These are phyloP conservation scores for Cercospora sp. DNA, from an alignment of 2,329 filamentous ascomycete genomes.

Conservation along the genomic window DNA sequence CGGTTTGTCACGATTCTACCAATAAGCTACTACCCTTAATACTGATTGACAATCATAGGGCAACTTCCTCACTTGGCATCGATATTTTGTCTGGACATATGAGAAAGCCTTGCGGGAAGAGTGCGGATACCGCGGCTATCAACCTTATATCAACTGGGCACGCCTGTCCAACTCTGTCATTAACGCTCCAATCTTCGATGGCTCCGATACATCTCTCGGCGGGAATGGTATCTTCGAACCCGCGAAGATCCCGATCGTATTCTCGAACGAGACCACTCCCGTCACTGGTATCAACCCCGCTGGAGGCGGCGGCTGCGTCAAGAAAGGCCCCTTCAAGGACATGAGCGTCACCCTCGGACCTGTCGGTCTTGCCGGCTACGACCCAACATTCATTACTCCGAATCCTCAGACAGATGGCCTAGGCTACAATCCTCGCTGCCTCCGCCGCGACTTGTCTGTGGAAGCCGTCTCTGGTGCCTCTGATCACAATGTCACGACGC, in stretches of 20 bases:
- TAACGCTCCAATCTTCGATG: conserved; percentile 58
- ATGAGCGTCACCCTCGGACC: conserved; percentile 28
- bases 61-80: conserved; percentile 45
- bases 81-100: conserved; percentile 47
- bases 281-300: conserved; percentile 47
- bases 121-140: conserved; percentile 46
- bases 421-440: conserved; percentile 27
- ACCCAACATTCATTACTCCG: conserved; percentile 14
- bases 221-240: conserved; percentile 30
- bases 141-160: conserved; percentile 38
- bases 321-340: conserved; percentile 51
- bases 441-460: conserved; percentile 20
- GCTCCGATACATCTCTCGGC: conserved; percentile 50
- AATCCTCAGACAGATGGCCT: conserved; percentile 31
- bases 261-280: conserved; percentile 9
- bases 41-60: neutral
- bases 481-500: conserved; percentile 15
- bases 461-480: conserved; percentile 5
- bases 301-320: conserved; percentile 59
- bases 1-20: neutral
- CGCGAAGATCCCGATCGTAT: conserved; percentile 3
- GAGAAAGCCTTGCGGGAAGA: conserved; percentile 46
- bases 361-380: conserved; percentile 11
- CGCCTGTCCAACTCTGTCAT: conserved; percentile 47
- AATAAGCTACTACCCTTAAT: neutral